Percentiles rank a stretch among this genome's conserved stretches.
Conservation (phyloP, 2,329 filamentous ascomycete genomes). For the Aspergillus clavatus region DNA sequence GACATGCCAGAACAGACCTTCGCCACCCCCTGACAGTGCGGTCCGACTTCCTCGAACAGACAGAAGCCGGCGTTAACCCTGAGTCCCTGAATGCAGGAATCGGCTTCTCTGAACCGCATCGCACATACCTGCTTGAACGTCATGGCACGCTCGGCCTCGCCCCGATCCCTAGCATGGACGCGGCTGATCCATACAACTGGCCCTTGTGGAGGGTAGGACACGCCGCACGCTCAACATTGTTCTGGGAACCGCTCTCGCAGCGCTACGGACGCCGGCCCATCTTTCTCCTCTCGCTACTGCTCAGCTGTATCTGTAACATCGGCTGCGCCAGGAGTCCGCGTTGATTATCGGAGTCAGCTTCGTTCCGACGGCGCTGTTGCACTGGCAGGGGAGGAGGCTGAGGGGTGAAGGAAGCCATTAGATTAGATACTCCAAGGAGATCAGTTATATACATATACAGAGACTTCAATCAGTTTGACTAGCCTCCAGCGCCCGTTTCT, state of each 20-base stretch:
- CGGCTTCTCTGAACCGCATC: neutral
- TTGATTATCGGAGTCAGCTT: slow-evolving; percentile 28
- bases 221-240: neutral
- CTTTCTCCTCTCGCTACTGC: slow-evolving; percentile 1
- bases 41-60: neutral
- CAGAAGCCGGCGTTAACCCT: neutral
- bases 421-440: no score
- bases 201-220: neutral
- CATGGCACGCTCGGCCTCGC: neutral
- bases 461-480: no score
- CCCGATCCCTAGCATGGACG: neutral
- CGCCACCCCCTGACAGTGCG: neutral
- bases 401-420: no score
- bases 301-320: slow-evolving; percentile 14
- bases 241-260: slow-evolving; percentile 2
- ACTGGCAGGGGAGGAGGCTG: slow-evolving; percentile 35
- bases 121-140: neutral
- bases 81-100: neutral
- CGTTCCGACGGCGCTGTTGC: slow-evolving; percentile 24
- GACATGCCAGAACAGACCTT: neutral
- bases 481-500: slow-evolving; percentile 37
- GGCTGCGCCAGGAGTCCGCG: slow-evolving; percentile 28
- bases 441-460: no score
- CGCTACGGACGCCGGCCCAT: slow-evolving; percentile 2
- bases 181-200: neutral